Evolutionary conservation across 306 rosid species (phyloP).

Genomic region (Rosa rugosa): DNA sequence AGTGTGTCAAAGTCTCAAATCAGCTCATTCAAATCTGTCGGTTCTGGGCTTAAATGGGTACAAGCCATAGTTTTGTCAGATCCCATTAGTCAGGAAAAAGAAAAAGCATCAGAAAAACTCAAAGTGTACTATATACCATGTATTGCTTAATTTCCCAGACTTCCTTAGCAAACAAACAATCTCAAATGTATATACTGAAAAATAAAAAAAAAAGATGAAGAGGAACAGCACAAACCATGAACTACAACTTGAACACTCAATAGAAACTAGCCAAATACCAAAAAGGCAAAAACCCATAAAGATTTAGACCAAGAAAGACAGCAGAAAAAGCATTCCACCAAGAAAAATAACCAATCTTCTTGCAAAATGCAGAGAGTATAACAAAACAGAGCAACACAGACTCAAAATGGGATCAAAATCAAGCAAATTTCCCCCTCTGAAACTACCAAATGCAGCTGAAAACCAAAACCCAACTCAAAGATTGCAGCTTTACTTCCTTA

Average conservation of each 20-base stretch:
- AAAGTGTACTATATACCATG: not conserved
- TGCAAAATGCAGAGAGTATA: not conserved
- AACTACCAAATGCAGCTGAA: conserved; percentile 19
- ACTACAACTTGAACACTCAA: not conserved
- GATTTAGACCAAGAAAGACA: conserved; percentile 1
- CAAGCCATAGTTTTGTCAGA: conserved; percentile 18
- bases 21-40: conserved; percentile 8
- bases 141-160: conserved; percentile 24
- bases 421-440: not conserved
- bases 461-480: conserved; percentile 5
- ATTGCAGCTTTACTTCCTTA: not conserved
- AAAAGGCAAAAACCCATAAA: conserved; percentile 14
- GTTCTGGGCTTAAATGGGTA: not conserved
- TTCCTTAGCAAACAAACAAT: conserved; percentile 27
- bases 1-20: not conserved
- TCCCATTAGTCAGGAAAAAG: conserved; percentile 9
- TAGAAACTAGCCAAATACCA: not conserved
- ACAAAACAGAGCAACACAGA: not conserved
- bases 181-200: not conserved
- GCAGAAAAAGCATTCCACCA: not conserved
- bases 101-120: conserved; percentile 17
- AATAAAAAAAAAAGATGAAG: not conserved
- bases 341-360: not conserved
- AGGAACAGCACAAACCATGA: not conserved
- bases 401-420: conserved; percentile 9